Base-by-base conservation (phyloP, 768 basidiomycete genomes). In the Pleurotus cornucopiae region DNA sequence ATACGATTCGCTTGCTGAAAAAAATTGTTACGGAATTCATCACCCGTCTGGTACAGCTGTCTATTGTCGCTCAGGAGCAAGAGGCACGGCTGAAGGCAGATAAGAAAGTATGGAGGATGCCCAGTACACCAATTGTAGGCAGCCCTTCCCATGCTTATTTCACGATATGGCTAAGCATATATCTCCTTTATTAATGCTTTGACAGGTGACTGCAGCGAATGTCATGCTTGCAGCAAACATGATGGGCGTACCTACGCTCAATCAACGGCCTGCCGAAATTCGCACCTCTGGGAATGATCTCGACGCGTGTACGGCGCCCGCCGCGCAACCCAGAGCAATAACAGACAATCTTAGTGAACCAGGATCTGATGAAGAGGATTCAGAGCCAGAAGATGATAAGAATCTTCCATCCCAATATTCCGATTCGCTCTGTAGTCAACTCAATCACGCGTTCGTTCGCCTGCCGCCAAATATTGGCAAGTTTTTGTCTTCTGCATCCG, bases 51-150 rank as follows among this genome's bases (percentile, higher is more conserved):
- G 68, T 86, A 2, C 77, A 80, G 54, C 75, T 73, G 34, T 72
- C 78, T 18, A 76, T 88, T 43, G 70, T 80, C 5, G 70, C 76
- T 38, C 79, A 80, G 41, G 85, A 87, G 61, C 79, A 84, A 56
- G 87, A 88, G 61, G 66, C 73, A 53, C 67, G 70, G 30, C 64
- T 85, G 63, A 89, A 88, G 68, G 71, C 73, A 40, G 76, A 78
- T 16, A 80, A 80, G 46, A 86, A 80, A 61, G 84, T 76, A 5
- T 90, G 88, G 85, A 72, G 76, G 46, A 53, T 73, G 2, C 71
- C 72, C 11, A 68, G 67, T 45, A 73, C 74, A 26, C 71, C 78
- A 61, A 80, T 82, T 64, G 71, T 72, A 39, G 40, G 63, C 58
- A 23, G 11, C 30, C 30, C 30, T 34, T 34, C 30, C 30, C 30